Evolutionary conservation across 495 filamentous ascomycete genomes (phyloP).

Genomic region (Xanthoparmelia taractica): DNA sequence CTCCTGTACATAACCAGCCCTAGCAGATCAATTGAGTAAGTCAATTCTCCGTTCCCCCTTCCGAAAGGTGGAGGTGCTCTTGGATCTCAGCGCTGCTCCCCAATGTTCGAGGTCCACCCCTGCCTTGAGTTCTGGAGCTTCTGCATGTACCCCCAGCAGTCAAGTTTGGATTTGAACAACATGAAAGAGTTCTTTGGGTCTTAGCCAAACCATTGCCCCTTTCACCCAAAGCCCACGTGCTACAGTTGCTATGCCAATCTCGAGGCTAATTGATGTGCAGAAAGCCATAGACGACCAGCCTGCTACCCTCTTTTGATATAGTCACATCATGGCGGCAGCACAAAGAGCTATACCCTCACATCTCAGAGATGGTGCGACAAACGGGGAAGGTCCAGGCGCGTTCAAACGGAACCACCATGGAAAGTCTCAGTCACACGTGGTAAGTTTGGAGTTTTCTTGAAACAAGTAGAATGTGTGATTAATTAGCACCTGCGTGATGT

Average conservation of each 20-base stretch:
- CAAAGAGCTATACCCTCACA: slow-evolving; percentile 69
- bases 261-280: not conserved
- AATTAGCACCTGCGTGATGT: slow-evolving; percentile 16
- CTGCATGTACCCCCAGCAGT: not conserved
- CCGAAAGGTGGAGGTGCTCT: not conserved
- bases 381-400: slow-evolving; percentile 47
- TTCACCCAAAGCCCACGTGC: not conserved
- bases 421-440: slow-evolving; percentile 93
- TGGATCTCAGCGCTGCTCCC: not conserved
- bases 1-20: not conserved
- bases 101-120: not conserved
- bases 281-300: not conserved
- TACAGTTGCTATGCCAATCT: not conserved
- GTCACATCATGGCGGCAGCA: slow-evolving; percentile 58
- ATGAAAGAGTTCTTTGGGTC: not conserved
- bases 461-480: too few relatives aligned
- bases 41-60: not conserved
- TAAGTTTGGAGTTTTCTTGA: slow-evolving; percentile 44
- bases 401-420: slow-evolving; percentile 74
- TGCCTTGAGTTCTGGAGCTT: not conserved
- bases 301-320: not conserved
- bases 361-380: slow-evolving; percentile 47
- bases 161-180: not conserved
- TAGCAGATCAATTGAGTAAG: slow-evolving; percentile 1
- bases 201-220: not conserved